Conservation (phyloP, 208 protist genomes). For the Crithidia thermophila region DNA sequence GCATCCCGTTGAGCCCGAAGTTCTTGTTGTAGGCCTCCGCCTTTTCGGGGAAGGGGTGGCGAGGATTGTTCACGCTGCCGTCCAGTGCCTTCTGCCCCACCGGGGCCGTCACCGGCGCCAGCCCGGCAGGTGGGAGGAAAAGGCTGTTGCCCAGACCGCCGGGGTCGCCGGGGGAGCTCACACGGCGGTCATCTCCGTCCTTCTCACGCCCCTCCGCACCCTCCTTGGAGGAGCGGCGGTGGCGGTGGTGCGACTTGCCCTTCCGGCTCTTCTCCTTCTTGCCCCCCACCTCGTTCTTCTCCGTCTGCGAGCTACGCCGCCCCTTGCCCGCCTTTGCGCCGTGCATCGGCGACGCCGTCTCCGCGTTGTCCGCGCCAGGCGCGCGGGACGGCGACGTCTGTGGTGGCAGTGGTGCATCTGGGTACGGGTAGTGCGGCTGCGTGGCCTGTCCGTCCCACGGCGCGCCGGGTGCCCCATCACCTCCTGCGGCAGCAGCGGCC, state of each 20-base stretch:
- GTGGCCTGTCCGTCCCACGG: too few relatives aligned
- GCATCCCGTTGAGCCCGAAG: too few relatives aligned
- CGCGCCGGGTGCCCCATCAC: too few relatives aligned
- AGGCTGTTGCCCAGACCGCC: not conserved
- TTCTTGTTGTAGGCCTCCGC: too few relatives aligned
- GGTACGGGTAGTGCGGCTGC: not conserved
- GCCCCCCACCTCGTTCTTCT: not conserved
- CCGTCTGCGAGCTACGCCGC: conserved; percentile 1
- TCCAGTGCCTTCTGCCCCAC: not conserved
- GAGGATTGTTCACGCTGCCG: too few relatives aligned
- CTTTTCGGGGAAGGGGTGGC: too few relatives aligned
- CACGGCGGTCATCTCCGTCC: not conserved
- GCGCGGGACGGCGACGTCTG: not conserved
- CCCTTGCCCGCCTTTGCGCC: not conserved
- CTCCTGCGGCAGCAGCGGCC: not conserved
- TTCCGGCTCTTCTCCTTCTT: not conserved
- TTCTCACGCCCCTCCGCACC: not conserved
- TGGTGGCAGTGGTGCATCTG: too few relatives aligned
- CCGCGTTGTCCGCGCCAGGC: not conserved
- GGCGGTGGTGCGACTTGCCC: not conserved
- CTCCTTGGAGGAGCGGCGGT: conserved; percentile 4
- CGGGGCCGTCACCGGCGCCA: not conserved
- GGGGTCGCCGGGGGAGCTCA: not conserved
- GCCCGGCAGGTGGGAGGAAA: not conserved
- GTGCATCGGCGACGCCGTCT: not conserved